These are phyloP conservation scores for Boletus fagicola DNA, from an alignment of 768 basidiomycete genomes.

Conservation along the genomic window DNA sequence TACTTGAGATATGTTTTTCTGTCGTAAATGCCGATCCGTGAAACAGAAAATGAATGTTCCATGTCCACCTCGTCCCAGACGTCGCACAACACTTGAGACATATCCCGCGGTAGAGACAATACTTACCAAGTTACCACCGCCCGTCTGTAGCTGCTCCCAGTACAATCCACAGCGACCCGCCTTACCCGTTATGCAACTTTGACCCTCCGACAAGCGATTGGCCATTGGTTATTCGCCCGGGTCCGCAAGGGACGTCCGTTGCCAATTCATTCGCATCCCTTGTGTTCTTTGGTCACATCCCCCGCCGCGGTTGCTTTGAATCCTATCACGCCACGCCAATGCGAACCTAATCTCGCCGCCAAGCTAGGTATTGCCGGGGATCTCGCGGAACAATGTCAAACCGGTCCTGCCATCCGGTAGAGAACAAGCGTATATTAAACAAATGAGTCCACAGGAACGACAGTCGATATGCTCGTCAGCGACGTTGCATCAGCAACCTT, in stretches of 20 bases:
- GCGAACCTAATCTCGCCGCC: conserved; percentile 7
- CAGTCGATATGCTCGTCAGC: conserved; percentile 13
- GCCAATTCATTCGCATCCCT: conserved; percentile 26
- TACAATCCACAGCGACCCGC: neutral
- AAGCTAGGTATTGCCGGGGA: conserved; percentile 1
- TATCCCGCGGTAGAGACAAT: neutral
- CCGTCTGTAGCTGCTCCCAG: neutral
- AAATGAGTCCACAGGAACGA: conserved; percentile 23
- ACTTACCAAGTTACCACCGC: neutral
- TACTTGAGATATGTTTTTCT: conserved; percentile 17
- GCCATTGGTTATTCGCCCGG: conserved; percentile 11
- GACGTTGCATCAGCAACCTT: conserved; percentile 19
- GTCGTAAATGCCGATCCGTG: conserved; percentile 28
- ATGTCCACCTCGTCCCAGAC: neutral
- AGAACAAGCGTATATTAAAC: conserved; percentile 14
- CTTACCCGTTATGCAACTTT: neutral
- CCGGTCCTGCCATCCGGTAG: neutral
- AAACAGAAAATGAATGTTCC: conserved; percentile 2
- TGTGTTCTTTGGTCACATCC: conserved; percentile 23
- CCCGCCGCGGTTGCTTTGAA: conserved; percentile 8
- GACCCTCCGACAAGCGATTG: conserved; percentile 2
- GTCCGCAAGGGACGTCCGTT: conserved; percentile 17
- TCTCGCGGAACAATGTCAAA: conserved; percentile 4
- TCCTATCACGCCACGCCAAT: conserved; percentile 11
- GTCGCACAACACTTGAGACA: neutral